Evolutionary conservation across 345 rosid species (phyloP).

Genomic region (Salix suchowensis): DNA sequence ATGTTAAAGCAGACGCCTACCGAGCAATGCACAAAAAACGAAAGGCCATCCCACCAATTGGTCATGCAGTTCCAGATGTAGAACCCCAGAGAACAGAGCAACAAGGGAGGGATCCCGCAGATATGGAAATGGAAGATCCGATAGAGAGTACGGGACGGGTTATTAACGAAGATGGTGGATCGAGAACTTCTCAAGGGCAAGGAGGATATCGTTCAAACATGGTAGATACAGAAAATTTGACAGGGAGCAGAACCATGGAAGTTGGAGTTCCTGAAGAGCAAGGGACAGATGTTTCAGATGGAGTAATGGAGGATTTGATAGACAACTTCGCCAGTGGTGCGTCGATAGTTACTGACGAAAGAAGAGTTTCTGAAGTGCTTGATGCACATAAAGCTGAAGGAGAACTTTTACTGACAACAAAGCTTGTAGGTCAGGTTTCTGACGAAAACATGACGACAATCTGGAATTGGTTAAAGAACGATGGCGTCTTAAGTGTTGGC

Average conservation of each 20-base stretch:
- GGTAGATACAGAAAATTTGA: no score
- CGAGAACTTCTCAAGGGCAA: no score
- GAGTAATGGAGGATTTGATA: no score
- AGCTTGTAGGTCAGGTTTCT: background rate
- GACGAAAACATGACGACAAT: background rate
- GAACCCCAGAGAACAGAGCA: background rate
- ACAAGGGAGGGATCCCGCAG: background rate
- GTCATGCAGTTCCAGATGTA: background rate
- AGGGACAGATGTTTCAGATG: no score
- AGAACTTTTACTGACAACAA: background rate
- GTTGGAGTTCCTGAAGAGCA: no score
- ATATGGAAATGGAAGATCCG: background rate
- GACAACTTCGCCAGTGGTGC: no score
- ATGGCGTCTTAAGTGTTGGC: slow-evolving; percentile 8
- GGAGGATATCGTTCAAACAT: no score
- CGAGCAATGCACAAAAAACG: background rate
- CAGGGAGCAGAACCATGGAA: no score
- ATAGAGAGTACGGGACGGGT: background rate
- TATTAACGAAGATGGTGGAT: background rate
- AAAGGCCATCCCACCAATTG: background rate
- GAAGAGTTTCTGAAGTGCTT: background rate
- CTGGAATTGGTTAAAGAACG: slow-evolving; percentile 7
- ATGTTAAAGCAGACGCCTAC: background rate
- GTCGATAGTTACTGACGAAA: background rate
- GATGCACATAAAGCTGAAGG: background rate